phyloP scores from a whole-genome alignment of 495 filamentous ascomycete genomes.

The Mytilinidion resinicola region DNA sequence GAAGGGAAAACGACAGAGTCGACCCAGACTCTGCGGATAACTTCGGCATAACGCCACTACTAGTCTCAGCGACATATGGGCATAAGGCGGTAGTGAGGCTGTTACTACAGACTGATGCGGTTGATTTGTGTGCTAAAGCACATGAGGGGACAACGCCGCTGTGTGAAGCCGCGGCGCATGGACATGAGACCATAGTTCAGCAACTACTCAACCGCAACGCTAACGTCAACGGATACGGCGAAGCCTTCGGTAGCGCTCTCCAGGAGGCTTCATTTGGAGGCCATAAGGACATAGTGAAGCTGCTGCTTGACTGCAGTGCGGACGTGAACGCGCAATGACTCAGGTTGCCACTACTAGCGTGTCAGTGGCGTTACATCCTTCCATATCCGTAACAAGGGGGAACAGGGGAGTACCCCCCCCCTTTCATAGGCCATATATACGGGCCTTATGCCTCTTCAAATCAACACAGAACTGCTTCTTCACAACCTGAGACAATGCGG shows the following conservation, averaged over 20 bases:
- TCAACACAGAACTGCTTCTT: no score
- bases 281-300: slow-evolving; percentile 2
- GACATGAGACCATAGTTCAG: neutral
- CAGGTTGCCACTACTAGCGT: no score
- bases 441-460: no score
- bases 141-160: neutral
- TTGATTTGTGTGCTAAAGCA: neutral
- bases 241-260: slow-evolving; percentile 9
- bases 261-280: slow-evolving; percentile 4
- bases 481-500: neutral
- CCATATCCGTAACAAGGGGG: no score
- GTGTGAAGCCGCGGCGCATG: neutral
- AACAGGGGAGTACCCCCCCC: no score
- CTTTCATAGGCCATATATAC: no score
- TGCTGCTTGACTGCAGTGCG: neutral
- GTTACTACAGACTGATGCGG: neutral
- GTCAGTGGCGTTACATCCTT: no score
- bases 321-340: no score
- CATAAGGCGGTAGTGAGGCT: neutral
- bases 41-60: neutral
- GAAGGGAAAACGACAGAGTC: neutral
- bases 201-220: neutral
- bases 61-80: neutral
- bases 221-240: neutral
- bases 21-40: neutral